Percentiles rank a stretch among this genome's conserved stretches.
phyloP scores from a whole-genome alignment of 441 rosid species.

The Gossypium schwendimanii region DNA sequence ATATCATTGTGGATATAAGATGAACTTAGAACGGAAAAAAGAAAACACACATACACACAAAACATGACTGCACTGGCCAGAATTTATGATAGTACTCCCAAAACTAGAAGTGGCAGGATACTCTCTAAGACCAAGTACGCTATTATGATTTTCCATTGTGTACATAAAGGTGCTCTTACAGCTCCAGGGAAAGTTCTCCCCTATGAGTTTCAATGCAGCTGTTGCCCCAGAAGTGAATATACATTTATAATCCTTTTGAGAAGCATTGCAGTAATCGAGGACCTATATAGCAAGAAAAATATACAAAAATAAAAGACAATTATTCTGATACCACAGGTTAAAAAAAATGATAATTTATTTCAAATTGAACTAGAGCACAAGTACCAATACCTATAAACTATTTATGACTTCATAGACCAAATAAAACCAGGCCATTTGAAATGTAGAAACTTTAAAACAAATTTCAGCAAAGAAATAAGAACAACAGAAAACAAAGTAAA shows the following conservation, averaged over 20 bases:
- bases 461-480: background rate
- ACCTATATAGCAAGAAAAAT: constrained; percentile 37
- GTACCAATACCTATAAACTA: background rate
- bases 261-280: constrained; percentile 80
- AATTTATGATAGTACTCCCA: background rate
- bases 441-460: background rate
- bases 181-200: constrained; percentile 92
- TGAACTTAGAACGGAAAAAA: background rate
- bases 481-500: background rate
- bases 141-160: constrained; percentile 89
- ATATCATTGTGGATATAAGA: background rate
- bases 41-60: background rate
- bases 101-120: constrained; percentile 39
- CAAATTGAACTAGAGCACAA: background rate
- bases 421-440: background rate
- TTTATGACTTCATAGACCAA: background rate
- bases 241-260: constrained; percentile 73
- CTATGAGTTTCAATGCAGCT: constrained; percentile 80
- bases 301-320: no score
- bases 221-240: constrained; percentile 93
- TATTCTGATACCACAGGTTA: background rate
- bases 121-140: constrained; percentile 97
- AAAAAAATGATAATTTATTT: background rate
- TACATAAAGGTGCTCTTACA: constrained; percentile 56
- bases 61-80: background rate